These are phyloP conservation scores for Thalassiosira ordinaria DNA, from an alignment of 352 stramenopile species.

Conservation along the genomic window DNA sequence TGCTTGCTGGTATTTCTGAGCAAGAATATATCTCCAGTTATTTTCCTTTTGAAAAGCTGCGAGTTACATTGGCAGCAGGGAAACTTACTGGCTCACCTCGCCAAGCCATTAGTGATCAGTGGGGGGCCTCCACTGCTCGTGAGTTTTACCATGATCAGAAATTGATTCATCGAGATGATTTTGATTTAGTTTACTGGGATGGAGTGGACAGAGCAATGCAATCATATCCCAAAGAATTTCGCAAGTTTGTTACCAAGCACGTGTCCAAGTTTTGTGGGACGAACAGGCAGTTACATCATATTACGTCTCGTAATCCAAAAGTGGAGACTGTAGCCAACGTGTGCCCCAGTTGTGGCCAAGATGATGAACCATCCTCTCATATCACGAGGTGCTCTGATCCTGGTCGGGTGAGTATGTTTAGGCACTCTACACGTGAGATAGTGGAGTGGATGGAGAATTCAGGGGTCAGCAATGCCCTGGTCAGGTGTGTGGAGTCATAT, in stretches of 20 bases:
- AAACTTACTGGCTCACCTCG: background rate
- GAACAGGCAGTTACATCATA: slow-evolving; percentile 1
- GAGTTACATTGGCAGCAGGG: background rate
- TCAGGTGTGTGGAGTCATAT: too few relatives aligned
- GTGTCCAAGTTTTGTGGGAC: slow-evolving; percentile 17
- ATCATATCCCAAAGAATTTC: slow-evolving; percentile 13
- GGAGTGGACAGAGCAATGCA: slow-evolving; percentile 3
- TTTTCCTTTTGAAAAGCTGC: background rate
- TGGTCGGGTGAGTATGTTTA: background rate
- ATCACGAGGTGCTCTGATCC: slow-evolving; percentile 1
- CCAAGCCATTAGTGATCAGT: slow-evolving; percentile 3
- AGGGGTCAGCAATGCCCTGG: background rate
- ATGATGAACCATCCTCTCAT: background rate
- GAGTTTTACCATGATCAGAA: background rate
- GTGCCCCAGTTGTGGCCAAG: background rate
- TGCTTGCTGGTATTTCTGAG: background rate
- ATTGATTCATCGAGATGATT: background rate
- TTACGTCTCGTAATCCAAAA: background rate
- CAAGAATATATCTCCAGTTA: background rate
- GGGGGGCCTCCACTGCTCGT: background rate
- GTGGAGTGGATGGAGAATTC: background rate
- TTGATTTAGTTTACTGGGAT: slow-evolving; percentile 27
- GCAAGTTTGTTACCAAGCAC: slow-evolving; percentile 25
- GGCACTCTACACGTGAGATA: background rate
- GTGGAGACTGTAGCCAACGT: background rate